phyloP scores from a whole-genome alignment of 257 asterid genomes.

The Jacaranda mimosifolia region DNA sequence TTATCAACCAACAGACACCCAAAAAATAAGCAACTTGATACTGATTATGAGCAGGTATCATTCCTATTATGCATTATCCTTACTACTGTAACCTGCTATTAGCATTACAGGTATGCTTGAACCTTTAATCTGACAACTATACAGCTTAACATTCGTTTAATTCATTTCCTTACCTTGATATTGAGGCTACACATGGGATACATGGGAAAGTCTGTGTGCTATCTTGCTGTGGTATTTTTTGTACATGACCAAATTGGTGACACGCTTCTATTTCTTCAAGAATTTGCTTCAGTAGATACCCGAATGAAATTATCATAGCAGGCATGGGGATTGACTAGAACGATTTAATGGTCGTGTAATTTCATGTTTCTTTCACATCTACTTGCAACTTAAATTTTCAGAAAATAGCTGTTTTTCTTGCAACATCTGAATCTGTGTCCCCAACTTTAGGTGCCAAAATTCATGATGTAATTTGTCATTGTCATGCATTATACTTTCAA shows the following conservation, averaged over 20 bases:
- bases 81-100: background rate
- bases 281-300: background rate
- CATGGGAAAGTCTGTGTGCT: background rate
- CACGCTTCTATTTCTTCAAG: background rate
- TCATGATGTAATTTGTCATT: conserved; percentile 18
- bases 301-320: background rate
- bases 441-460: conserved; percentile 27
- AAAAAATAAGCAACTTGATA: conserved; percentile 4
- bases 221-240: background rate
- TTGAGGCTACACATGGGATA: conserved; percentile 2
- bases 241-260: background rate
- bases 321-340: conserved; percentile 1
- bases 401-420: background rate
- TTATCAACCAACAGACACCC: conserved; percentile 9
- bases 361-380: conserved; percentile 15
- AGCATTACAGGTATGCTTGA: background rate
- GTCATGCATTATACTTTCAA: conserved; percentile 24
- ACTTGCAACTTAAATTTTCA: conserved; percentile 7
- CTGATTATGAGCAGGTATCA: conserved; percentile 17
- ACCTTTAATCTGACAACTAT: conserved; percentile 3
- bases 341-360: conserved; percentile 13
- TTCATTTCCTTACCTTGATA: background rate
- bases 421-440: conserved; percentile 3
- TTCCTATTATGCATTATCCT: background rate
- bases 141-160: background rate